Conservation (phyloP, 129 eudicot species). For the Arctium minus region DNA sequence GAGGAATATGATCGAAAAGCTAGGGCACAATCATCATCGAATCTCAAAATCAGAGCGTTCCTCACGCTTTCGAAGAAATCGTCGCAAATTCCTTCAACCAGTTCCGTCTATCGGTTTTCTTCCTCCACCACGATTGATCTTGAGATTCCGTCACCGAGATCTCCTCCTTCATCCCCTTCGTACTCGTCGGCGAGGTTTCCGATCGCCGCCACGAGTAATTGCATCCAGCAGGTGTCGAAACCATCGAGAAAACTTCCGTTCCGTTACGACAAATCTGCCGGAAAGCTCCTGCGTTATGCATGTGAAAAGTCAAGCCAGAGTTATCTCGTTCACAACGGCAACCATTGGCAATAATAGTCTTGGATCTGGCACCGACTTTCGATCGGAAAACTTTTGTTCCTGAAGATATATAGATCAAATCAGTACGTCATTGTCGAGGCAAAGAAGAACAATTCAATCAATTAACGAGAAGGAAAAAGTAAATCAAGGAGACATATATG, state of each 20-base stretch:
- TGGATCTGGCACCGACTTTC: background rate
- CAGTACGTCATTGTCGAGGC: background rate
- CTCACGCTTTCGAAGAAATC: constrained; percentile 45
- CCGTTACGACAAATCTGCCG: constrained; percentile 27
- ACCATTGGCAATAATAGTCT: constrained; percentile 46
- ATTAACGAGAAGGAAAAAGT: background rate
- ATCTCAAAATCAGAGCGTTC: constrained; percentile 66
- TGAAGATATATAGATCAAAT: background rate
- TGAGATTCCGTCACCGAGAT: constrained; percentile 33
- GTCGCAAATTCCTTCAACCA: constrained; percentile 36
- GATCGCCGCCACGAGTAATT: constrained; percentile 1
- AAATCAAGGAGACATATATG: background rate
- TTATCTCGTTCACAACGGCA: constrained; percentile 49
- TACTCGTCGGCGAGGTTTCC: constrained; percentile 17
- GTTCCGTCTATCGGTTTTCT: constrained; percentile 21
- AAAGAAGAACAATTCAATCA: background rate
- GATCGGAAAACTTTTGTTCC: constrained; percentile 6
- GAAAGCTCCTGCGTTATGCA: constrained; percentile 37
- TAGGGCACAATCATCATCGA: constrained; percentile 25
- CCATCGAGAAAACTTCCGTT: constrained; percentile 34
- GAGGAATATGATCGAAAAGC: constrained; percentile 70
- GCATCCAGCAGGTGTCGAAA: constrained; percentile 25
- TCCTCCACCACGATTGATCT: constrained; percentile 20
- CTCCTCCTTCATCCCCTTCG: constrained; percentile 14
- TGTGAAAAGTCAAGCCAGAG: constrained; percentile 45